phyloP scores from a whole-genome alignment of 495 filamentous ascomycete genomes.

The Pyrenula aspistea region DNA sequence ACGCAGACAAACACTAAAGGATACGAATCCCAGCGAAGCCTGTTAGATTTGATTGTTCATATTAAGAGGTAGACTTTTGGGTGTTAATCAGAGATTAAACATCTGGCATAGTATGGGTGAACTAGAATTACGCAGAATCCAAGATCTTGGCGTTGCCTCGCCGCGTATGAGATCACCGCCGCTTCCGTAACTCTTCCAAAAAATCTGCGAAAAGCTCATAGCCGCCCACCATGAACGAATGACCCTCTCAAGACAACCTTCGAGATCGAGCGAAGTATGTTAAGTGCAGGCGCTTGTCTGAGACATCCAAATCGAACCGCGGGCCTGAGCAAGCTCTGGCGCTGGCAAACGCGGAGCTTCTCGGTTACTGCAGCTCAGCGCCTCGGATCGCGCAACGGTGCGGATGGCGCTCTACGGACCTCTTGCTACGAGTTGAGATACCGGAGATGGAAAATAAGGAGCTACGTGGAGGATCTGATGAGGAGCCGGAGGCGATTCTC shows the following conservation, averaged over 20 bases:
- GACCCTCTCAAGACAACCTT: background rate
- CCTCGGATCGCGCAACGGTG: background rate
- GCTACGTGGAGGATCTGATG: slow-evolving; percentile 12
- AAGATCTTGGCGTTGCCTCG: background rate
- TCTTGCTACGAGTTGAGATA: background rate
- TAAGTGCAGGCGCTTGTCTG: background rate
- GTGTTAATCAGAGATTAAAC: too few species aligned
- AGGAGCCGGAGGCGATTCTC: slow-evolving; percentile 49
- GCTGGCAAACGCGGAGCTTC: background rate
- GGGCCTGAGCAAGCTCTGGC: background rate
- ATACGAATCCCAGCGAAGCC: too few species aligned
- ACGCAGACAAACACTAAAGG: too few species aligned
- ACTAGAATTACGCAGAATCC: too few species aligned
- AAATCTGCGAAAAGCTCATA: background rate
- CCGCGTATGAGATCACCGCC: background rate
- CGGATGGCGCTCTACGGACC: background rate
- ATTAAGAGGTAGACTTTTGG: too few species aligned
- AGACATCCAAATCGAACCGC: background rate
- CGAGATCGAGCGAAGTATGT: background rate
- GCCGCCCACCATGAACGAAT: background rate
- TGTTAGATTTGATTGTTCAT: too few species aligned
- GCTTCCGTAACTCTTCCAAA: background rate
- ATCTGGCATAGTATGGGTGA: too few species aligned
- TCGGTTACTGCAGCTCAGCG: background rate
- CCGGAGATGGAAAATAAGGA: background rate